Base-by-base conservation (phyloP, 164 flowering plant genomes). In the Brasenia schreberi region DNA sequence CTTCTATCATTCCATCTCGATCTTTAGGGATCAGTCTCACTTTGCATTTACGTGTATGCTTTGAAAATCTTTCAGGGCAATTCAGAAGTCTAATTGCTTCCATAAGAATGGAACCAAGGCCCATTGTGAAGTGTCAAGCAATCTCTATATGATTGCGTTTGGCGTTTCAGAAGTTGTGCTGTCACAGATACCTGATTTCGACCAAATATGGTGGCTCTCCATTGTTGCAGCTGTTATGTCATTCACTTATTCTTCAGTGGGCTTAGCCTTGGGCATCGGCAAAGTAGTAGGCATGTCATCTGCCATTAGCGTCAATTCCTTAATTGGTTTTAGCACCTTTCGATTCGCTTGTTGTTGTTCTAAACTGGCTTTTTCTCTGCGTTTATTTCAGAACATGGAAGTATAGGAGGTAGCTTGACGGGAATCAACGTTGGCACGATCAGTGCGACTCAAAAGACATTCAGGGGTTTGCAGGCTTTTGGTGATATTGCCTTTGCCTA, bases 151-250 rank as follows among this genome's bases (percentile, higher is more conserved):
- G 84, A 82, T 86, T 33, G 43, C 73, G n/a, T 86, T 84, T 67
- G 85, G 85, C 0, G 14, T 78, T 0, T 18, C 71, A 0, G 75
- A 86, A 62, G 79, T 86, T 33, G 9, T 82, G 1, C 65, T 84
- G 49, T 82, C 84, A 42, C 87, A 82, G 69, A 83, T 85, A 44
- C 85, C 86, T 0, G 83, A 81, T 43, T 82, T 85, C 39, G 83
- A 82, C 71, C 85, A 81, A 68, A 69, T 82, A n/a, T 81, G 81
- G 82, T 86, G 87, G 86, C 81, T 84, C 70, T 86, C 90, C 7
- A 81, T 80, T 63, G 81, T 86, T 5, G 84, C 90, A 7, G 85
- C 86, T 1, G 74, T 86, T 68, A 86, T 86, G 87, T 86, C 86
- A 45, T 82, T 83, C 67, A 84, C 86, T 45, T 86, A 84, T 77